Base-by-base conservation (phyloP, 306 rosid species). In the Citrullus mucosospermus region DNA sequence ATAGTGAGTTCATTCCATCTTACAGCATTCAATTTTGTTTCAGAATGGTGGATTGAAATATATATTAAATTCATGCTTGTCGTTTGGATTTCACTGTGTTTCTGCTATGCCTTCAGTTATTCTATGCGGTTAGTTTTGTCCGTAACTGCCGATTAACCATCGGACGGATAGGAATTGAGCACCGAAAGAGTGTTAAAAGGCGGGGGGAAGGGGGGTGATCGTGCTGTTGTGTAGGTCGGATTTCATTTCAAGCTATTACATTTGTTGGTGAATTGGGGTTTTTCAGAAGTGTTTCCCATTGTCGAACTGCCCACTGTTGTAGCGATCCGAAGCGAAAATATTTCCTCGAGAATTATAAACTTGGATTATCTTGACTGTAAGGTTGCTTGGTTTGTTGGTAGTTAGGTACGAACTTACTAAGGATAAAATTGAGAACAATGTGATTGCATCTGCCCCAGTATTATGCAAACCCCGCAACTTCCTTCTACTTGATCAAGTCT, bases 1-100 rank as follows among this genome's bases (percentile, higher is more conserved):
- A 83, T 74, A 57, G 97, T 90, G 38, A 54, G 77, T 22, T 78
- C 74, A 70, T 72, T 38, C 50, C 44, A 2, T 68, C 6, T 32
- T 62, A 8, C 18, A 9, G 4, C 39, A 22, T 20, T 58, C 66
- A n/a, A 62, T 54, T 68, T 14, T 17, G 56, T 22, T 30, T 17
- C 5, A 16, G 20, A 74, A 50, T 18, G 22, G 4, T 36, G 14
- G 16, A 43, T 11, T 67, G 18, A 57, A 3, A 9, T 15, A 8
- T 9, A 3, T 53, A 43, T 67, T 20, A 1, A 38, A 28, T 50
- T 56, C 25, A 30, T 54, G 58, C 5, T 36, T 32, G 30, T 55
- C 17, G 61, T 32, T 77, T 16, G 16, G 17, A 5, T 13, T 57
- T 20, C 25, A 73, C 36, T 8, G 34, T 5, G 3, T 53, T 74